Evolutionary conservation across 108 stramenopile species (phyloP).

Genomic region (Ochromonas danica): DNA sequence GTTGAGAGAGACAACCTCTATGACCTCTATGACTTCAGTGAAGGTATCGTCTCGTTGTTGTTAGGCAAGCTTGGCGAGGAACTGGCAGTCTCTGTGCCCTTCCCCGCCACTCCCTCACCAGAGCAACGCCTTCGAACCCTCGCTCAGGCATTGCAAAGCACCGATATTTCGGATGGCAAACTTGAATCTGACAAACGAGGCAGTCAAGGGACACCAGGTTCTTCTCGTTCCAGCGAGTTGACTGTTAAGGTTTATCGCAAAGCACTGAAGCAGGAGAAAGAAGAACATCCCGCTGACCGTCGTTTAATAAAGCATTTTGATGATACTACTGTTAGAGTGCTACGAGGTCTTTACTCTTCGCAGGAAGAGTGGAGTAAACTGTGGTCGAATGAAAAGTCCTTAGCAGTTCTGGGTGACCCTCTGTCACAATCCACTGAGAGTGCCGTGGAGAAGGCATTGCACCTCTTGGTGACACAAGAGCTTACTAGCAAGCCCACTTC

Average conservation of each 20-base stretch:
- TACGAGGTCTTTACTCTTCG: background rate
- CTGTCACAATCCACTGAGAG: background rate
- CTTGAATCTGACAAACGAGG: background rate
- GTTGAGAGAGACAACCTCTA: conserved; percentile 74
- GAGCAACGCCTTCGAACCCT: background rate
- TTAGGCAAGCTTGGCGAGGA: background rate
- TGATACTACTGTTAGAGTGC: background rate
- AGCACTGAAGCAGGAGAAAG: background rate
- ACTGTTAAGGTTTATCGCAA: background rate
- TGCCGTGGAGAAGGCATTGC: background rate
- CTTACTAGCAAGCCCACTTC: background rate
- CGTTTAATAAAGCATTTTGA: background rate
- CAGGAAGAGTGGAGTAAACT: background rate
- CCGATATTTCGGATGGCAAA: background rate
- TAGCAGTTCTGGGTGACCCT: background rate
- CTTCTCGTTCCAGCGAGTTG: background rate
- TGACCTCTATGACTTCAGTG: conserved; percentile 66
- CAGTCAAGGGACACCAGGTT: too few relatives aligned
- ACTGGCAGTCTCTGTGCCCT: background rate
- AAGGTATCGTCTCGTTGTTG: background rate
- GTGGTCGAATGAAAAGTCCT: background rate
- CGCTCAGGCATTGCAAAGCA: background rate
- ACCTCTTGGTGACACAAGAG: background rate
- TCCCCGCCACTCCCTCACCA: background rate
- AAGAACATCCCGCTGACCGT: background rate